phyloP scores from a whole-genome alignment of 2,329 filamentous ascomycete species.

The Amesomyces nigricolor region DNA sequence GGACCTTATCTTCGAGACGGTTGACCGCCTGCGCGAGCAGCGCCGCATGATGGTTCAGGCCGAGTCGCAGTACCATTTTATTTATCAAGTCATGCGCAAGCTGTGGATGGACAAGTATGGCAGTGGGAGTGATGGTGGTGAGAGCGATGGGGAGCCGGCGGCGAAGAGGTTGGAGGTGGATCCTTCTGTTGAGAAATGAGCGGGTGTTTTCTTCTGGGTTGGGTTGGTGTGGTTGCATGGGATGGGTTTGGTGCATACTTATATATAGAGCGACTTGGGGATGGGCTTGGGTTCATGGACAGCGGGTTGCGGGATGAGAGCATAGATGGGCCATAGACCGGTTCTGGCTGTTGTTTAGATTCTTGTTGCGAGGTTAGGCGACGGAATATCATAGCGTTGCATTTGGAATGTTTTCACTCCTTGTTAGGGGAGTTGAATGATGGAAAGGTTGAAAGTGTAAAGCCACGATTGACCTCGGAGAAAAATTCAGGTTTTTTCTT shows the following conservation, averaged over 20 bases:
- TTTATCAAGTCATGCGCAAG: slow-evolving; percentile 80
- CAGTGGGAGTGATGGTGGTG: slow-evolving; percentile 12
- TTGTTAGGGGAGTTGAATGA: neutral
- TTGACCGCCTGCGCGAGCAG: slow-evolving; percentile 78
- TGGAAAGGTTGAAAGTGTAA: neutral
- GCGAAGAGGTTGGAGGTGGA: slow-evolving; percentile 51
- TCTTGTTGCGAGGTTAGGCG: neutral
- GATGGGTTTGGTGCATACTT: neutral
- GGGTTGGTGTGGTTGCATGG: too few relatives aligned
- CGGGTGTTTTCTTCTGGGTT: neutral
- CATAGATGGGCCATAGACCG: slow-evolving; percentile 1
- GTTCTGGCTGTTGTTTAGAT: neutral
- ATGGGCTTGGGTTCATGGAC: neutral
- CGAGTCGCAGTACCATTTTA: slow-evolving; percentile 74
- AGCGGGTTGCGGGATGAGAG: neutral
- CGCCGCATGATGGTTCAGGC: slow-evolving; percentile 94
- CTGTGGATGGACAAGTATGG: slow-evolving; percentile 64
- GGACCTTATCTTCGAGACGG: slow-evolving; percentile 72
- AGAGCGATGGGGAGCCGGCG: slow-evolving; percentile 35
- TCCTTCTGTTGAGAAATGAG: slow-evolving; percentile 23
- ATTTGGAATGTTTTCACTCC: slow-evolving; percentile 22
- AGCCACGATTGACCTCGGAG: too few relatives aligned
- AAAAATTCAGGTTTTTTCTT: too few relatives aligned
- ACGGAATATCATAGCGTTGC: slow-evolving; percentile 26
- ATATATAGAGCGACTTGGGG: too few relatives aligned